phyloP scores from a whole-genome alignment of 2,329 filamentous ascomycete genomes.

The Arthroderma sp. region DNA sequence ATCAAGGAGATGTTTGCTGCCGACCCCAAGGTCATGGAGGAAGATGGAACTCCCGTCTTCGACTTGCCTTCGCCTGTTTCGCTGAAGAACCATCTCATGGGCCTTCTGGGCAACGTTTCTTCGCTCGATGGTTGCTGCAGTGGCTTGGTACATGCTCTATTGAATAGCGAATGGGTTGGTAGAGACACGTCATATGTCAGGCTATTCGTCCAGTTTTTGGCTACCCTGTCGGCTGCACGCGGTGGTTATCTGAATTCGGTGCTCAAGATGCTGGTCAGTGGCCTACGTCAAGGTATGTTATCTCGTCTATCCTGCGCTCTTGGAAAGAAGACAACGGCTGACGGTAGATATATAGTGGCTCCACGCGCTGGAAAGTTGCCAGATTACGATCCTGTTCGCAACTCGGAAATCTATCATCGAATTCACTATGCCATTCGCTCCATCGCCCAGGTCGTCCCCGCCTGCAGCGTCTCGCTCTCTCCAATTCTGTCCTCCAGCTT shows the following conservation, averaged over 20 bases:
- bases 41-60: slow-evolving; percentile 22
- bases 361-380: slow-evolving; percentile 43
- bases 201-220: slow-evolving; percentile 45
- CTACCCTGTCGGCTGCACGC: slow-evolving; percentile 65
- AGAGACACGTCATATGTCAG: slow-evolving; percentile 48
- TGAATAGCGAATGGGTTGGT: slow-evolving; percentile 50
- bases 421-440: slow-evolving; percentile 66
- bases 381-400: slow-evolving; percentile 46
- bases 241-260: slow-evolving; percentile 63
- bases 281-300: slow-evolving; percentile 50
- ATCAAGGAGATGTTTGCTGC: slow-evolving; percentile 42
- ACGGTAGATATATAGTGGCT: slow-evolving; percentile 32
- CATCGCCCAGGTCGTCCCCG: slow-evolving; percentile 68
- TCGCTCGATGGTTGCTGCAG: slow-evolving; percentile 45
- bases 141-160: slow-evolving; percentile 45
- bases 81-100: slow-evolving; percentile 47
- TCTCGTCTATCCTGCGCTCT: slow-evolving; percentile 31
- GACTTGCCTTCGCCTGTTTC: slow-evolving; percentile 41
- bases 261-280: slow-evolving; percentile 66
- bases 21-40: slow-evolving; percentile 33
- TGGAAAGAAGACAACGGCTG: neutral
- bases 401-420: slow-evolving; percentile 55
- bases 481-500: slow-evolving; percentile 57
- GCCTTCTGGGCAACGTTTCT: slow-evolving; percentile 46
- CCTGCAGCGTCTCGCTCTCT: slow-evolving; percentile 58